Base-by-base conservation (phyloP, 208 protist species). In the Acanthamoeba castellanii region DNA sequence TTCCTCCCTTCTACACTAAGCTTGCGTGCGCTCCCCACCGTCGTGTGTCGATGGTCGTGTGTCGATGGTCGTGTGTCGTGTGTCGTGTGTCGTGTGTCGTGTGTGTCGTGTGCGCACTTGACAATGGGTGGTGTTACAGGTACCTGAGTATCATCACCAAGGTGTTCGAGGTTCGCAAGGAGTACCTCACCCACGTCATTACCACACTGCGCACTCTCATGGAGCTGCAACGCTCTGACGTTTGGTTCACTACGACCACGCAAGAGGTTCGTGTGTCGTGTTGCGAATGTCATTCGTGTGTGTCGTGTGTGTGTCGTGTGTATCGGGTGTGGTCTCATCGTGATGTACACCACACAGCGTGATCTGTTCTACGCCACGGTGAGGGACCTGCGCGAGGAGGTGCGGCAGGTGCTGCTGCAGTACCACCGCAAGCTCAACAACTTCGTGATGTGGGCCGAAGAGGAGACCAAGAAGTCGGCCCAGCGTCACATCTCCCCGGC, bases 391-490 rank as follows among this genome's bases (percentile, higher is more conserved):
- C 76, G 76, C 6, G 76, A 85, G 47, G 76, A 85, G 13, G 47
- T 85, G 34, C 34, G 76, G 1, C 76, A 85, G 42, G 76, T 85
- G 76, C 76, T 85, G 76, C 5, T 85, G 76, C 76, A 85, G 76
- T 85, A 85, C 30, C 76, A 85, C 76, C 76, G 76, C 76, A 85
- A 85, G 76, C 76, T 85, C 45, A 57, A 85, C 47, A 85, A 85
- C 42, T 85, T 57, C 42, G 76, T 85, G 34, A 27, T 85, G 34
- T 85, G 76, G 76, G 76, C 76, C 76, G 76, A 85, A 30, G 76
- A 85, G 34, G 42, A 85, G 47, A 57, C 76, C 42, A 85, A 57
- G 76, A 50, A 85, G 11, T 85, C 76, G 9, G 76, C 76, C 42
- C 34, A 85, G 47, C n/a, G 76, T 37, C 76, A 85, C 45, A 25